Percentiles rank a stretch among this genome's conserved stretches.
Conservation (phyloP, 2,329 filamentous ascomycete species). For the Aspergillus vadensis region DNA sequence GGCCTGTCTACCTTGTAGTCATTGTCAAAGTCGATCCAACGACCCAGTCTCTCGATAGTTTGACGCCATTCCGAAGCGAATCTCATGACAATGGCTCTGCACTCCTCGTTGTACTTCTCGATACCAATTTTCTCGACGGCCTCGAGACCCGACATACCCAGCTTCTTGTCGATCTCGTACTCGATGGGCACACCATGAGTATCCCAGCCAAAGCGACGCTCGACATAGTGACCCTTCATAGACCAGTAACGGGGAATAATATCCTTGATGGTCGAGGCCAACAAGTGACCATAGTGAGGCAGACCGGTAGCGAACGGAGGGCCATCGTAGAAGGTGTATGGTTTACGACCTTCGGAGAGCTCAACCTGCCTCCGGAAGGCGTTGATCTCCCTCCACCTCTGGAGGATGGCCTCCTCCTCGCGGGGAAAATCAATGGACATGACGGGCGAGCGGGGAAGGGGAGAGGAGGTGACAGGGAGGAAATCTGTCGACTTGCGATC, state of each 20-base stretch:
- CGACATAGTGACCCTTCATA: slow-evolving; percentile 93
- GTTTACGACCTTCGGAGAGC: slow-evolving; percentile 77
- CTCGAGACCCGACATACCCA: slow-evolving; percentile 83
- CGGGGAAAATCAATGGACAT: slow-evolving; percentile 93
- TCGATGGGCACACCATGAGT: slow-evolving; percentile 93
- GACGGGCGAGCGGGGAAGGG: slow-evolving; percentile 30
- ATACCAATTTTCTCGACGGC: slow-evolving; percentile 86
- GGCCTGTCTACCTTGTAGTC: slow-evolving; percentile 74
- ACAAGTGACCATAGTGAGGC: slow-evolving; percentile 72
- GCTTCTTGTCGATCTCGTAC: slow-evolving; percentile 96
- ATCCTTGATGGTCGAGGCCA: slow-evolving; percentile 95
- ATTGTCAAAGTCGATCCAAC: slow-evolving; percentile 98
- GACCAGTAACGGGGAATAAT: slow-evolving; percentile 96
- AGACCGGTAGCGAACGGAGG: slow-evolving; percentile 74
- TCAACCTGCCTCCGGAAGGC: slow-evolving; percentile 88
- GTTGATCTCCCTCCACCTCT: slow-evolving; percentile 86
- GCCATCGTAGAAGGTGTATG: slow-evolving; percentile 94
- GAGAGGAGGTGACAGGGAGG: background rate
- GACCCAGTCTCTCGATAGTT: slow-evolving; percentile 83
- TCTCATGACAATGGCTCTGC: slow-evolving; percentile 88
- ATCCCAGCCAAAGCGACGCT: slow-evolving; percentile 93
- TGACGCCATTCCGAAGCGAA: slow-evolving; percentile 83
- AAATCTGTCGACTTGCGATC: slow-evolving; percentile 13
- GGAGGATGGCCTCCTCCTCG: slow-evolving; percentile 82
- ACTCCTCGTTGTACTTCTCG: slow-evolving; percentile 87